Conservation (phyloP, 345 rosid genomes). For the Noccaea bulbosa region DNA sequence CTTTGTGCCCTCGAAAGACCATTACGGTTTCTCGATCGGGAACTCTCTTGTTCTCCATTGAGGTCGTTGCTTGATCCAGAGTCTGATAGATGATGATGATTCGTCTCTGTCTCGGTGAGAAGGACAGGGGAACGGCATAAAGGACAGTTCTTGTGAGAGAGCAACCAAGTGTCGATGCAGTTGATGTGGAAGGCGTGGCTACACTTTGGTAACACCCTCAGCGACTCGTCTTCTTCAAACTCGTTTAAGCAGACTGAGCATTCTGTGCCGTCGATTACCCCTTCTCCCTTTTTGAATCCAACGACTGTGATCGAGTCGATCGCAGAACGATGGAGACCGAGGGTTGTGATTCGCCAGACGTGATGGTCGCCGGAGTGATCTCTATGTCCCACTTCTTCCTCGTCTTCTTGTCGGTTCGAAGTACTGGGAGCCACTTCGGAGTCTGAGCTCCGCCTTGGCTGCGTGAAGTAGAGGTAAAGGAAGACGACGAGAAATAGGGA, state of each 20-base stretch:
- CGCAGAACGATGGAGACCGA: conserved; percentile 62
- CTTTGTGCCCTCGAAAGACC: conserved; percentile 38
- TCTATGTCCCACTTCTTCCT: conserved; percentile 32
- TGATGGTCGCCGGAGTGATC: conserved; percentile 48
- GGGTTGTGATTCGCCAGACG: conserved; percentile 65
- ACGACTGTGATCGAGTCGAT: conserved; percentile 66
- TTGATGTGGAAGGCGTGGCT: conserved; percentile 78
- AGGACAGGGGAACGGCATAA: conserved; percentile 74
- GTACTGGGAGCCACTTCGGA: conserved; percentile 8
- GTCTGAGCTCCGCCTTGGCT: conserved; percentile 10
- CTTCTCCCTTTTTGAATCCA: conserved; percentile 54
- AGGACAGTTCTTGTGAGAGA: conserved; percentile 81
- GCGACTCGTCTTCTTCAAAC: conserved; percentile 63
- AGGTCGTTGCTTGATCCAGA: conserved; percentile 21
- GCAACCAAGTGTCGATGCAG: conserved; percentile 86
- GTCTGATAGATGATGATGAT: not conserved
- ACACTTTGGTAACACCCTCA: conserved; percentile 79
- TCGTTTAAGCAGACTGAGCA: conserved; percentile 89
- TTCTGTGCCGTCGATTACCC: conserved; percentile 67
- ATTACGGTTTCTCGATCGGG: conserved; percentile 39
- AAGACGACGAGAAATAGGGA: conserved; percentile 31
- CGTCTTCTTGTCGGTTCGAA: conserved; percentile 28
- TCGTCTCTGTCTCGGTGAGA: conserved; percentile 23
- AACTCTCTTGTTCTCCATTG: conserved; percentile 26
- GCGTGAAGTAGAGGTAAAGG: conserved; percentile 24